These are phyloP conservation scores for Simplicillium sp. DNA, from an alignment of 2,329 filamentous ascomycete genomes.

Conservation along the genomic window DNA sequence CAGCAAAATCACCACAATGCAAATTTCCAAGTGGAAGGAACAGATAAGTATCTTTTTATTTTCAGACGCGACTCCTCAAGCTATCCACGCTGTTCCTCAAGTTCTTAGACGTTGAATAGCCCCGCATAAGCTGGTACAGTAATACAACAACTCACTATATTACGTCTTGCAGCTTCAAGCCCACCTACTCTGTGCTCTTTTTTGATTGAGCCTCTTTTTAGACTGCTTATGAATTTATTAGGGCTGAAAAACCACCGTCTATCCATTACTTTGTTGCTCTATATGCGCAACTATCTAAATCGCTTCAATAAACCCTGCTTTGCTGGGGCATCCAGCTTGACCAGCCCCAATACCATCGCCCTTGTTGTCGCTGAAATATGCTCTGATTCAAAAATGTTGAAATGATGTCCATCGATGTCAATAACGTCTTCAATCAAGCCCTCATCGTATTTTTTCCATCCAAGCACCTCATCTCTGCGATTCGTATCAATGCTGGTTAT, in stretches of 20 bases:
- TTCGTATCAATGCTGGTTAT: slow-evolving; percentile 26
- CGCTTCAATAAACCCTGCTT: not conserved
- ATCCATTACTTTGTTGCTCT: not conserved
- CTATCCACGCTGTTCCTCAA: too few relatives aligned
- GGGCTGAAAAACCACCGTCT: not conserved
- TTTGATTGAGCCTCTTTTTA: too few relatives aligned
- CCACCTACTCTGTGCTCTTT: too few relatives aligned
- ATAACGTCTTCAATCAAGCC: slow-evolving; percentile 33
- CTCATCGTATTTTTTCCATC: slow-evolving; percentile 38
- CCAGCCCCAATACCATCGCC: slow-evolving; percentile 10
- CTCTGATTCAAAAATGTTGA: slow-evolving; percentile 29
- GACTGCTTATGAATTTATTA: not conserved
- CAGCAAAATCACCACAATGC: too few relatives aligned
- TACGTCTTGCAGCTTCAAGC: too few relatives aligned
- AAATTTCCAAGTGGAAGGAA: too few relatives aligned
- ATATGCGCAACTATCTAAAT: not conserved
- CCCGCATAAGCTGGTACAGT: too few relatives aligned
- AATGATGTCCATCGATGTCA: slow-evolving; percentile 44
- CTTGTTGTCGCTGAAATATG: slow-evolving; percentile 17
- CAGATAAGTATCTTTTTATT: too few relatives aligned
- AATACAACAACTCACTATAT: too few relatives aligned
- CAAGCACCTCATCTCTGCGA: slow-evolving; percentile 30
- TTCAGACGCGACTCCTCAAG: too few relatives aligned
- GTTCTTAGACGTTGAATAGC: too few relatives aligned
- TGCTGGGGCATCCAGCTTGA: slow-evolving; percentile 4